Base-by-base conservation (phyloP, 345 rosid species). In the Cardiospermum halicacabum region DNA sequence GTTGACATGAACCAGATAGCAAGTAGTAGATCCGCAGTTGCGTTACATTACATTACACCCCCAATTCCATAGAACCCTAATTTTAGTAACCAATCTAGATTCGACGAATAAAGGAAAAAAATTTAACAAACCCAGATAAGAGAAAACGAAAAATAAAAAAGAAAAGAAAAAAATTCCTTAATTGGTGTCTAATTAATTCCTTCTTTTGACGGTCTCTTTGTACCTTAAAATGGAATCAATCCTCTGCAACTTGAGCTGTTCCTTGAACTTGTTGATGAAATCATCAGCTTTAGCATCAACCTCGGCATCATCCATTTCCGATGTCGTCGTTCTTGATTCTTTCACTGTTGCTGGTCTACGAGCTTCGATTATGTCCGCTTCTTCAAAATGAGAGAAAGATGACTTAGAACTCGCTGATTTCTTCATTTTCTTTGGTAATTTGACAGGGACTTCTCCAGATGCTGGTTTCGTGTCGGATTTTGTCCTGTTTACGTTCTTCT, bases 221-320 rank as follows among this genome's bases (percentile, higher is more conserved):
- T 80, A 74, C 91, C 81, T 78, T 13, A 71, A 11, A 16, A 85
- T 76, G 53, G 96, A 89, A 67, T 87, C 85, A 21, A 82, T 24
- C 85, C 85, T 83, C 59, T 85, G 94, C 66, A 85, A 71, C 78
- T 89, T 81, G 73, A 89, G 34, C 69, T 89, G 89, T 22, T 89
- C 88, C 78, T 81, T 89, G 56, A 89, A 89, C 63, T 67, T 75
- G 69, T 85, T 76, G 50, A 89, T 89, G 62, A 89, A 89, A 45
- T 87, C 94, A 69, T 87, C 96, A 31, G 94, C 94, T 43, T 72
- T 87, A 0, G 96, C 94, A 56, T 89, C 96, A n/a, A 89, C 91
- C 53, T 78, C 92, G 5, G 74, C 85, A 55, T 77, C 85, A 1
- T 67, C 89, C 19, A 45, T 84, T 62, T 80, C 85, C 1, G 75